Evolutionary conservation across 257 asterid genomes (phyloP).

Genomic region (Nemophila menziesii): DNA sequence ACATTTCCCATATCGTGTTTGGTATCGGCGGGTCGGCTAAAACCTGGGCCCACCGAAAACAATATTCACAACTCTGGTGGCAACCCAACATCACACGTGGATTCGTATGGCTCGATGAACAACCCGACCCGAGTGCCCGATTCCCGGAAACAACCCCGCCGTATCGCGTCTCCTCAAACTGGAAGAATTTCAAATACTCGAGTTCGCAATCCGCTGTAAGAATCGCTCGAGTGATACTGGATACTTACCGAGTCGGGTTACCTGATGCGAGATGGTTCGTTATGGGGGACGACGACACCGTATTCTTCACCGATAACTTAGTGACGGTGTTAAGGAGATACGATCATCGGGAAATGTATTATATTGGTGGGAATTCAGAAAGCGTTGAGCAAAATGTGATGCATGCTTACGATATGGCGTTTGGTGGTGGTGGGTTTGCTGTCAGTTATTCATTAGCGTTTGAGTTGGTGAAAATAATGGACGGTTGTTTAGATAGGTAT

Average conservation of each 20-base stretch:
- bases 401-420: slow-evolving; percentile 87
- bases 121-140: slow-evolving; percentile 20
- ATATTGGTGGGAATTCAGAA: slow-evolving; percentile 81
- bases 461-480: slow-evolving; percentile 37
- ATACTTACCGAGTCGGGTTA: slow-evolving; percentile 47
- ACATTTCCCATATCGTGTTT: slow-evolving; percentile 70
- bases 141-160: slow-evolving; percentile 25
- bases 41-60: slow-evolving; percentile 52
- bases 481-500: slow-evolving; percentile 65
- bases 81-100: slow-evolving; percentile 55
- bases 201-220: slow-evolving; percentile 61
- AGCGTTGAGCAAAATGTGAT: slow-evolving; percentile 70
- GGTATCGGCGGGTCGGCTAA: slow-evolving; percentile 63
- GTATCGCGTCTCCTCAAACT: slow-evolving; percentile 54
- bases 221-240: slow-evolving; percentile 61
- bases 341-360: slow-evolving; percentile 66
- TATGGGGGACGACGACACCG: slow-evolving; percentile 97
- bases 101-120: slow-evolving; percentile 48
- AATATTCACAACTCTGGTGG: slow-evolving; percentile 75
- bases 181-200: slow-evolving; percentile 39
- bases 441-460: slow-evolving; percentile 69
- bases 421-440: slow-evolving; percentile 91
- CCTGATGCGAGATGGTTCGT: slow-evolving; percentile 80
- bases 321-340: slow-evolving; percentile 56
- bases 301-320: slow-evolving; percentile 62